Conservation (phyloP, 139 green algal species). For the Auxenochlorella protothecoides region DNA sequence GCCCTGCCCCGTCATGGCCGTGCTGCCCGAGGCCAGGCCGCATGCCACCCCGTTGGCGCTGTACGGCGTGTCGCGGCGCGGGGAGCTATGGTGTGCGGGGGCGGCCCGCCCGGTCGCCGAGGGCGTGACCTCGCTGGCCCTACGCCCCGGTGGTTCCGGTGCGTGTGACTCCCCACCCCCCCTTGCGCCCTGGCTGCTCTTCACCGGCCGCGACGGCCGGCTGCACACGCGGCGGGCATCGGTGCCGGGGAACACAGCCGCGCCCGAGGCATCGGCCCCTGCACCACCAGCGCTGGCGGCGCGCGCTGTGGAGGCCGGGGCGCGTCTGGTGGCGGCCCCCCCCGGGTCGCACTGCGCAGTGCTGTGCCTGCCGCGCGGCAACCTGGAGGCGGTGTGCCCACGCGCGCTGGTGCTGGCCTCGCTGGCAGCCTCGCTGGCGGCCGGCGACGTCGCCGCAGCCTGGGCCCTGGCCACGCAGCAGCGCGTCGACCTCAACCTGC, state of each 20-base stretch:
- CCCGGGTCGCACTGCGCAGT: constrained; percentile 25
- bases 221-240: too few relatives aligned
- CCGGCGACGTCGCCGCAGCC: constrained; percentile 33
- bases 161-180: too few relatives aligned
- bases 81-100: too few relatives aligned
- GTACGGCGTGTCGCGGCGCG: too few relatives aligned
- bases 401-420: constrained; percentile 65
- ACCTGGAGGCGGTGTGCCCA: constrained; percentile 77
- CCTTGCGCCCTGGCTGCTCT: too few relatives aligned
- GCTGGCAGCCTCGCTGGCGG: constrained; percentile 13
- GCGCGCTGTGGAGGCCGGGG: constrained; percentile 47
- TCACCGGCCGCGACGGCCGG: too few relatives aligned
- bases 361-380: constrained; percentile 85
- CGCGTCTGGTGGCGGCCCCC: constrained; percentile 41
- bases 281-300: not conserved
- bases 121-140: too few relatives aligned
- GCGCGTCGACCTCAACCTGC: constrained; percentile 82
- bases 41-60: too few relatives aligned
- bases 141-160: too few relatives aligned
- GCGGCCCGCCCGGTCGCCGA: too few relatives aligned
- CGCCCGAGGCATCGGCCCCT: not conserved
- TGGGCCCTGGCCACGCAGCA: constrained; percentile 49
- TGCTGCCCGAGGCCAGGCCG: not conserved
- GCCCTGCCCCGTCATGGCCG: constrained; percentile 13
- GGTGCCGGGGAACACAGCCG: too few relatives aligned